These are phyloP conservation scores for Amphibolis antarctica DNA, from an alignment of 106 monocot genomes.

Conservation along the genomic window DNA sequence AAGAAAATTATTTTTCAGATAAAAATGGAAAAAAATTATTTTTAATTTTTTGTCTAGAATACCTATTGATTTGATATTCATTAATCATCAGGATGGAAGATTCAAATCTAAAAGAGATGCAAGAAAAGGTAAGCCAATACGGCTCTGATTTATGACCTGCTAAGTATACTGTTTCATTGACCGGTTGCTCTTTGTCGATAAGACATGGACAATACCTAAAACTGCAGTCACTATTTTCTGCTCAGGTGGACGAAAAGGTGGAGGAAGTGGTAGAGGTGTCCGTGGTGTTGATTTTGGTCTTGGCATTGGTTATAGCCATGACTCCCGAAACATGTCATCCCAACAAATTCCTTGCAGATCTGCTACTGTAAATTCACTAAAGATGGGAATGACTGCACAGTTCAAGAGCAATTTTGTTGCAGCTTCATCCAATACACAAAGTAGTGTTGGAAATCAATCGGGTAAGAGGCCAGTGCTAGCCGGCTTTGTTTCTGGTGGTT, in stretches of 20 bases:
- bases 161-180: neutral
- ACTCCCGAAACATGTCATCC: conserved; percentile 31
- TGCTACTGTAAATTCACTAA: conserved; percentile 55
- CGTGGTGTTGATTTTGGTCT: conserved; percentile 90
- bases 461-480: conserved; percentile 29
- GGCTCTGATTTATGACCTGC: neutral
- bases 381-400: conserved; percentile 65
- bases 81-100: conserved; percentile 60
- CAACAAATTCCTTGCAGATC: conserved; percentile 43
- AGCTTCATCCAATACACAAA: conserved; percentile 37
- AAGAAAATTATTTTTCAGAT: too few species aligned
- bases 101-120: conserved; percentile 68
- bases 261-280: conserved; percentile 56
- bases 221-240: neutral
- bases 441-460: conserved; percentile 16
- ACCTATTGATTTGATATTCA: conserved; percentile 2
- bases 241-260: conserved; percentile 69
- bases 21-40: too few species aligned
- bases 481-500: conserved; percentile 90
- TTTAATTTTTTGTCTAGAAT: too few species aligned
- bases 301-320: conserved; percentile 72
- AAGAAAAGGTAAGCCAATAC: conserved; percentile 51
- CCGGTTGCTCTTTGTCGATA: neutral
- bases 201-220: neutral
- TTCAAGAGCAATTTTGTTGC: conserved; percentile 86